Percentiles rank a stretch among this genome's conserved stretches.
phyloP scores from a whole-genome alignment of 2,329 filamentous ascomycete species.

The Neurospora crassa region DNA sequence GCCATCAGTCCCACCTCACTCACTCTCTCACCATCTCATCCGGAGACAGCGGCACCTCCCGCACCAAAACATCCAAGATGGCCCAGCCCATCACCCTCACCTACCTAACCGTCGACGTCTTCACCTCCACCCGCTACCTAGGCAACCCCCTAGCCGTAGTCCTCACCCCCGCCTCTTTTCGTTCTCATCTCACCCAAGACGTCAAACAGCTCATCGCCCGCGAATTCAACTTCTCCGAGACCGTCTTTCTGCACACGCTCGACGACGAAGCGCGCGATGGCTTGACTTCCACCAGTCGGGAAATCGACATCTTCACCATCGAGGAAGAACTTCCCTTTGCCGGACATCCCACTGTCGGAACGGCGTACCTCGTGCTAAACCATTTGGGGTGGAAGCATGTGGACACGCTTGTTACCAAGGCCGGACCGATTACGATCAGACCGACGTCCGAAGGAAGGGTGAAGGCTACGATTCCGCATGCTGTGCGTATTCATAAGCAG shows the following conservation, averaged over 20 bases:
- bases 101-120: slow-evolving; percentile 49
- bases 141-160: slow-evolving; percentile 56
- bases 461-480: slow-evolving; percentile 56
- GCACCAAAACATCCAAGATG: slow-evolving; percentile 1
- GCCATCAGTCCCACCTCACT: not conserved
- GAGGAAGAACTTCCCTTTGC: slow-evolving; percentile 49
- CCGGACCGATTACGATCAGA: slow-evolving; percentile 43
- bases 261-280: slow-evolving; percentile 16
- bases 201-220: slow-evolving; percentile 49
- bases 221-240: slow-evolving; percentile 57
- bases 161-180: slow-evolving; percentile 33
- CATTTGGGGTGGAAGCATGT: slow-evolving; percentile 25
- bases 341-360: slow-evolving; percentile 52
- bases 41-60: not conserved
- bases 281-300: slow-evolving; percentile 20
- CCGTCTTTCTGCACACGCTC: slow-evolving; percentile 48
- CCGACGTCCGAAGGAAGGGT: slow-evolving; percentile 26
- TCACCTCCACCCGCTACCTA: slow-evolving; percentile 39
- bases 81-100: slow-evolving; percentile 22
- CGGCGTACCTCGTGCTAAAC: slow-evolving; percentile 37
- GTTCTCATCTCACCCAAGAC: slow-evolving; percentile 33
- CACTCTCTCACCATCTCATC: not conserved
- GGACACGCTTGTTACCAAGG: slow-evolving; percentile 41
- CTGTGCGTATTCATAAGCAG: slow-evolving; percentile 49
- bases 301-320: slow-evolving; percentile 51